phyloP scores from a whole-genome alignment of 78 protist species.

The Tieghemostelium lacteum region DNA sequence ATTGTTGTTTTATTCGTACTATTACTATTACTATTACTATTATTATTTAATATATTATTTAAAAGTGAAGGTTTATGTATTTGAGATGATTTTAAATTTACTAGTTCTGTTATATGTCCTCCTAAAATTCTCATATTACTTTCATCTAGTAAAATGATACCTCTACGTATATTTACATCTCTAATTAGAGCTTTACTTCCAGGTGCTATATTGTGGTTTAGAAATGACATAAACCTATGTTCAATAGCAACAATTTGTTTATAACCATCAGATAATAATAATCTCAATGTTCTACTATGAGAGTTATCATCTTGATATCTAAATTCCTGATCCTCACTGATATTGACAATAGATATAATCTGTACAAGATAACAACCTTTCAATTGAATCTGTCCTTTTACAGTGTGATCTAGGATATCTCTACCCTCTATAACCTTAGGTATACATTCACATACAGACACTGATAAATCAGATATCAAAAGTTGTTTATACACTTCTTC shows the following conservation, averaged over 20 bases:
- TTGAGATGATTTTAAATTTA: neutral
- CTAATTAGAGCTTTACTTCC: slow-evolving; percentile 20
- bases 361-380: slow-evolving; percentile 13
- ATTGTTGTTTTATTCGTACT: slow-evolving; percentile 1
- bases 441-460: neutral
- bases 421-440: neutral
- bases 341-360: slow-evolving; percentile 3
- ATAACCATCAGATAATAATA: slow-evolving; percentile 25
- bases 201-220: slow-evolving; percentile 21
- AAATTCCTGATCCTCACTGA: slow-evolving; percentile 21
- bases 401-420: neutral
- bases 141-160: slow-evolving; percentile 28
- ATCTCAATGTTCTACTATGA: slow-evolving; percentile 13
- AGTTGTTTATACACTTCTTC: slow-evolving; percentile 33
- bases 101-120: slow-evolving; percentile 6
- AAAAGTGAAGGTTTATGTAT: too few species aligned
- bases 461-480: neutral
- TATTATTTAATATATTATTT: slow-evolving; percentile 13
- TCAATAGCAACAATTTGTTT: slow-evolving; percentile 31
- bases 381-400: neutral
- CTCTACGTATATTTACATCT: slow-evolving; percentile 46
- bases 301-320: slow-evolving; percentile 31
- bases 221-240: slow-evolving; percentile 4
- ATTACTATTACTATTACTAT: slow-evolving; percentile 21
- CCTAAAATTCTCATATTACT: slow-evolving; percentile 44